Evolutionary conservation across 2,329 filamentous ascomycete genomes (phyloP), one percentile per base, ranked within the genome.

Genomic region (Chrysoporthe deuterocubensis): DNA sequence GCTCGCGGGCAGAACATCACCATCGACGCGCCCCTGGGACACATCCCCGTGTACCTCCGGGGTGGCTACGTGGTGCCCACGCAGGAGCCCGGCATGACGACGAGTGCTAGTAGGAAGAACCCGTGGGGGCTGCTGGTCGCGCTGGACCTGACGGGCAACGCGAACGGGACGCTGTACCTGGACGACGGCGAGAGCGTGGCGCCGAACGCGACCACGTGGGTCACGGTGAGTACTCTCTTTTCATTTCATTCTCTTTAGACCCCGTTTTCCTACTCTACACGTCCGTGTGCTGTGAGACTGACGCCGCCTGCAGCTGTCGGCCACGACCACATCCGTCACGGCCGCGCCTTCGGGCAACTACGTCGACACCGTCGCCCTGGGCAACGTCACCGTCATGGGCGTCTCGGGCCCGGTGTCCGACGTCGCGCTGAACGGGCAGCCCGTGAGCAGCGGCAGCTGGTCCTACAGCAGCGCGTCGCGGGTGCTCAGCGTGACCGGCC

Each of bases 181-280:
- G 92, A 94, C 72, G 92, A 95, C 72, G 92, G 92, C 1, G 90
- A 90, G 78, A 91, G 88, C 66, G 67, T 93, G 8, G 73, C 77
- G 44, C 89, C 86, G 0, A 80, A 84, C 14, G 80, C 82, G 0
- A 89, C 84, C 0, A 81, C 89, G 5, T 82, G 81, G 69, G 84
- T 93, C 34, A 74, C 81, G 66, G 81, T 82, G 67, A 73, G 78
- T 78, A 68, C 66, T 46, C 46, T 21, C 13, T 7, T 37, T 11
- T 32, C 1, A 6, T 18, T 13, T 58, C 2, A 0, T 8, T 42
- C 4, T 3, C 3, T 34, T 16, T 26, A 26, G 3, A 14, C 14
- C 21, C 21, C n/a, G 60, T 32, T 65, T 34, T 16, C 21, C 11
- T 4, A 54, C 26, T 13, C 60, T 61, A 13, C n/a, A 7, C 62